Percentiles rank a stretch among this genome's conserved stretches.
phyloP scores from a whole-genome alignment of 345 rosid genomes.

The Brassica cretica region DNA sequence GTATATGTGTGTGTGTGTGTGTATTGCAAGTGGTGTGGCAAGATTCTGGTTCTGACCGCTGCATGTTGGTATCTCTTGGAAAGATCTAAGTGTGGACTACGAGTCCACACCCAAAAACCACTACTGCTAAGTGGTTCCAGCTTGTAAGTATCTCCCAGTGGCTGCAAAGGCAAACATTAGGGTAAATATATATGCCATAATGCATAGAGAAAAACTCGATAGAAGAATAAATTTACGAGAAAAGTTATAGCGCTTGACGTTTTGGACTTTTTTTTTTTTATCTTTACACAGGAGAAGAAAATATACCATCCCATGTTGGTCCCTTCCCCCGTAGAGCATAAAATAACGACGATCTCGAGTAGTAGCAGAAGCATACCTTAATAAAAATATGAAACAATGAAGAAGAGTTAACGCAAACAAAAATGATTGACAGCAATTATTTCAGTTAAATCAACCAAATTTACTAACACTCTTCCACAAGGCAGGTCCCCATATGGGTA shows the following conservation, averaged over 20 bases:
- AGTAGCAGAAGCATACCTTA: too few relatives aligned
- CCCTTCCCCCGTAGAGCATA: too few relatives aligned
- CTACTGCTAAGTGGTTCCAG: constrained; percentile 57
- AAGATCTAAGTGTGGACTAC: constrained; percentile 67
- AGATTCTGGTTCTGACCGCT: constrained; percentile 52
- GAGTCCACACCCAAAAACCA: constrained; percentile 85
- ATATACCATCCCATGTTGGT: too few relatives aligned
- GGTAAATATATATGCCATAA: neutral
- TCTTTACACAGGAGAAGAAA: too few relatives aligned
- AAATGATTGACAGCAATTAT: too few relatives aligned
- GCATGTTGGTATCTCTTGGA: constrained; percentile 78
- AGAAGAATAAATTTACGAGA: neutral
- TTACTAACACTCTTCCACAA: too few relatives aligned
- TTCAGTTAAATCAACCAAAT: too few relatives aligned
- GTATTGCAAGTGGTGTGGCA: neutral
- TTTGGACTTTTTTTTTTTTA: neutral
- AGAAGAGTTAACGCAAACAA: too few relatives aligned
- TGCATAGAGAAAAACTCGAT: neutral
- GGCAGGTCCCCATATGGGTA: too few relatives aligned
- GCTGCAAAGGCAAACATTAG: constrained; percentile 45
- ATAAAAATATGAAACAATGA: too few relatives aligned
- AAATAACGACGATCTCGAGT: too few relatives aligned
- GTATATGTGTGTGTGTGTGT: neutral
- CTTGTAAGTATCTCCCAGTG: constrained; percentile 77
- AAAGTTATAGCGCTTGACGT: constrained; percentile 13